A percentile compares a stretch with the other conserved stretches of the same genome.
Evolutionary conservation across 2,329 filamentous ascomycete species (phyloP).

Genomic region (Alternaria alternata): DNA sequence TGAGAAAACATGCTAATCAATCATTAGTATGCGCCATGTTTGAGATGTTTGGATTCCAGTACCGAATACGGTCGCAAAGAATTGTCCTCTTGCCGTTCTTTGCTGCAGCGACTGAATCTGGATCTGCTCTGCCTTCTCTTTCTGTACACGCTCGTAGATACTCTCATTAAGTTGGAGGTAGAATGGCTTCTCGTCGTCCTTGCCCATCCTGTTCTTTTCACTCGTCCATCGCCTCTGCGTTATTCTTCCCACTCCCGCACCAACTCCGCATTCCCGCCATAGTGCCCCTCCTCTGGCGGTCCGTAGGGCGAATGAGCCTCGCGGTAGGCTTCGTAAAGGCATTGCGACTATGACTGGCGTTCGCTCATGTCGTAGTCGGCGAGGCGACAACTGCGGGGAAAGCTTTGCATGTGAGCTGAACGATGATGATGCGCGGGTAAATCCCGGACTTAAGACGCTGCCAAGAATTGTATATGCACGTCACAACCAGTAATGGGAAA

Average conservation of each 20-base stretch:
- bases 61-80: slow-evolving; percentile 42
- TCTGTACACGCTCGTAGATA: slow-evolving; percentile 64
- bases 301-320: slow-evolving; percentile 32
- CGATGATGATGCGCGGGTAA: slow-evolving; percentile 13
- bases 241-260: slow-evolving; percentile 21
- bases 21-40: slow-evolving; percentile 12
- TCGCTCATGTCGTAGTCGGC: slow-evolving; percentile 24
- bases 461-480: slow-evolving; percentile 2
- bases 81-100: slow-evolving; percentile 48
- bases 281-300: slow-evolving; percentile 15
- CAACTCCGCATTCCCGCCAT: slow-evolving; percentile 15
- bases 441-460: slow-evolving; percentile 4
- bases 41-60: not conserved
- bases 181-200: slow-evolving; percentile 58
- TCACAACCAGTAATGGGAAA: not conserved
- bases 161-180: slow-evolving; percentile 70
- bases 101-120: slow-evolving; percentile 40
- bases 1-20: slow-evolving; percentile 58
- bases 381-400: slow-evolving; percentile 21
- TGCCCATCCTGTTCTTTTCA: slow-evolving; percentile 25
- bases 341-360: slow-evolving; percentile 33
- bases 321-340: slow-evolving; percentile 39
- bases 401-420: slow-evolving; percentile 4
- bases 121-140: slow-evolving; percentile 65
- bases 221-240: slow-evolving; percentile 50